phyloP scores from a whole-genome alignment of 331 rosid genomes.

The Dryas integrifolia region DNA sequence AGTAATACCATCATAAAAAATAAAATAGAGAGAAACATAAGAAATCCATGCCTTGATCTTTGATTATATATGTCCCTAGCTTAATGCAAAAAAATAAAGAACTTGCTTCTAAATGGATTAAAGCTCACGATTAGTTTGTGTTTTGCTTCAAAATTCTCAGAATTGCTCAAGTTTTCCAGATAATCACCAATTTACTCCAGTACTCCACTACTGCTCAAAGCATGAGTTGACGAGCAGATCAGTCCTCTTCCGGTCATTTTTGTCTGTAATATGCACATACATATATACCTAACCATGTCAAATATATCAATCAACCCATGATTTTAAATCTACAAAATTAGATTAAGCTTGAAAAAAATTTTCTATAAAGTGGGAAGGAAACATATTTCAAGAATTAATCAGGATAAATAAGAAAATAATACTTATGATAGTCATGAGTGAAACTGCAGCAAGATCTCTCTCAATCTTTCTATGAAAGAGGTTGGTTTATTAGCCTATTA shows the following conservation, averaged over 20 bases:
- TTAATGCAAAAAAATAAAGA: neutral
- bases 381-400: neutral
- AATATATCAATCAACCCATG: neutral
- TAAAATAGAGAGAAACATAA: no score
- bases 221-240: neutral
- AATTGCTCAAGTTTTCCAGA: conserved; percentile 21
- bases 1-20: neutral
- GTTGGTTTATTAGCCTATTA: no score
- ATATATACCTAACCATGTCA: neutral
- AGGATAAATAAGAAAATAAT: neutral
- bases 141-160: conserved; percentile 12
- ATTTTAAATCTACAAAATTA: neutral
- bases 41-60: no score
- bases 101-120: conserved; percentile 3
- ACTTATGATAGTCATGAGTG: neutral
- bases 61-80: neutral
- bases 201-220: neutral
- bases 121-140: neutral
- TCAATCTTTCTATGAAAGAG: no score
- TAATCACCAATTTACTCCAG: neutral
- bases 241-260: neutral
- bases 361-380: no score
- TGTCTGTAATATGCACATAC: no score
- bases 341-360: neutral
- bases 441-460: neutral